A percentile compares a stretch with the other conserved stretches of the same genome.
phyloP scores from a whole-genome alignment of 2,329 filamentous ascomycete species.

The Myriosclerotinia curreyana region DNA sequence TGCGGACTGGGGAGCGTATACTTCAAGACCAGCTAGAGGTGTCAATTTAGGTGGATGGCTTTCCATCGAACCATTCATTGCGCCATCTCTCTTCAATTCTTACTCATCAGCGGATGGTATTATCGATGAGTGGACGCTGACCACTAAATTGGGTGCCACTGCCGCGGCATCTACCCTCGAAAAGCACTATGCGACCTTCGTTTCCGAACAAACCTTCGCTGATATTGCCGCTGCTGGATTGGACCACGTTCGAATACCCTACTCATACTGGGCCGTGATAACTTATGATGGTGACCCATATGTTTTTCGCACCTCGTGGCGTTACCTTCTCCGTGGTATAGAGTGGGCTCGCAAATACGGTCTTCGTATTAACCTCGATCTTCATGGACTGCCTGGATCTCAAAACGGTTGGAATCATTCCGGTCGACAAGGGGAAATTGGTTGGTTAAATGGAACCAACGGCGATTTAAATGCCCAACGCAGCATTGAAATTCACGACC shows the following conservation, averaged over 20 bases:
- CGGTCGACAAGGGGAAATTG: slow-evolving; percentile 73
- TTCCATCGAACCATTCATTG: slow-evolving; percentile 90
- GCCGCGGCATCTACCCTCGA: slow-evolving; percentile 70
- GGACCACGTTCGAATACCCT: slow-evolving; percentile 95
- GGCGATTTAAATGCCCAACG: slow-evolving; percentile 75
- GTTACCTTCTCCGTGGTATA: slow-evolving; percentile 87
- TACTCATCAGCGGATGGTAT: slow-evolving; percentile 57
- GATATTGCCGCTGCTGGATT: slow-evolving; percentile 85
- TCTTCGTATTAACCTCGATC: slow-evolving; percentile 85
- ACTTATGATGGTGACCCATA: slow-evolving; percentile 86
- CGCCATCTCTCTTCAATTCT: slow-evolving; percentile 76
- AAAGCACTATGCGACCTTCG: slow-evolving; percentile 85
- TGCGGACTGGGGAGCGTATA: slow-evolving; percentile 73
- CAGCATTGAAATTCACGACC: slow-evolving; percentile 81
- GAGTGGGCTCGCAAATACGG: slow-evolving; percentile 94
- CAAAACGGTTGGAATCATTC: slow-evolving; percentile 99
- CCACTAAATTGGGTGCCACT: slow-evolving; percentile 62
- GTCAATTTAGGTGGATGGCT: slow-evolving; percentile 96
- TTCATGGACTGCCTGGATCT: slow-evolving; percentile 87
- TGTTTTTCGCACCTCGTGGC: slow-evolving; percentile 81
- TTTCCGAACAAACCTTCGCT: slow-evolving; percentile 78
- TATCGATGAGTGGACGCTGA: slow-evolving; percentile 85
- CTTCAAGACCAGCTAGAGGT: slow-evolving; percentile 74
- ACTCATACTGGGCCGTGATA: slow-evolving; percentile 89
- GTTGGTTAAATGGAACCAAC: slow-evolving; percentile 89